Evolutionary conservation across 2,329 filamentous ascomycete genomes (phyloP).

Genomic region (Fusarium foetens): DNA sequence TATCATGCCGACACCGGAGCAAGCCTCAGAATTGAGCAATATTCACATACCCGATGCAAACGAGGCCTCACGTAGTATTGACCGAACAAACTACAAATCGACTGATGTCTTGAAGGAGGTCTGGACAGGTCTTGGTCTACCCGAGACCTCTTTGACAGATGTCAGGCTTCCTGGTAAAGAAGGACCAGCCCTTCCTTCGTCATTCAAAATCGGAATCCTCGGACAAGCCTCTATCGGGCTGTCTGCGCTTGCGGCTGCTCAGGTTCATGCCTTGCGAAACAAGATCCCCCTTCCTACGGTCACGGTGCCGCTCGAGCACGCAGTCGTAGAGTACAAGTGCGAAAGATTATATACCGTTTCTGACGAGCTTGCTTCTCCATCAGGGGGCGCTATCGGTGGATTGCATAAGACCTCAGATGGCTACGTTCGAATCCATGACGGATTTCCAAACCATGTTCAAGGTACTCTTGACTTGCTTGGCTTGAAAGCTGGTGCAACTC

Average conservation of each 20-base stretch:
- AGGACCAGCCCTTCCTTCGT: constrained; percentile 55
- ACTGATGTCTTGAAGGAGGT: constrained; percentile 20
- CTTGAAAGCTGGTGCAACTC: constrained; percentile 46
- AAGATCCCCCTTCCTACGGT: constrained; percentile 48
- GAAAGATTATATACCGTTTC: constrained; percentile 60
- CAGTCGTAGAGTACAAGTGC: constrained; percentile 63
- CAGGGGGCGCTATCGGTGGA: constrained; percentile 60
- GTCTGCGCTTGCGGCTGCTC: constrained; percentile 60
- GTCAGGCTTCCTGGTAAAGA: constrained; percentile 25
- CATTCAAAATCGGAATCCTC: constrained; percentile 63
- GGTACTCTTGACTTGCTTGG: constrained; percentile 58
- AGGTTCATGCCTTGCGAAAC: constrained; percentile 53
- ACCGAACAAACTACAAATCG: neutral
- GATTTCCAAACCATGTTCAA: constrained; percentile 60
- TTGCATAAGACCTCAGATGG: constrained; percentile 62
- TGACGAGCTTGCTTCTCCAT: constrained; percentile 46
- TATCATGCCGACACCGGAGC: neutral
- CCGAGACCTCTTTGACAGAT: constrained; percentile 1
- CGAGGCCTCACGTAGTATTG: neutral
- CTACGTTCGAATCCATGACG: constrained; percentile 65
- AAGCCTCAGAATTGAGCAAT: neutral
- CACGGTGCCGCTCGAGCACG: constrained; percentile 57
- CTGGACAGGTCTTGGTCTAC: constrained; percentile 32
- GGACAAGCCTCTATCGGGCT: constrained; percentile 63
- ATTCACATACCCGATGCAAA: neutral